phyloP scores from a whole-genome alignment of 2,329 filamentous ascomycete genomes.

The Aspergillus phoenicis region DNA sequence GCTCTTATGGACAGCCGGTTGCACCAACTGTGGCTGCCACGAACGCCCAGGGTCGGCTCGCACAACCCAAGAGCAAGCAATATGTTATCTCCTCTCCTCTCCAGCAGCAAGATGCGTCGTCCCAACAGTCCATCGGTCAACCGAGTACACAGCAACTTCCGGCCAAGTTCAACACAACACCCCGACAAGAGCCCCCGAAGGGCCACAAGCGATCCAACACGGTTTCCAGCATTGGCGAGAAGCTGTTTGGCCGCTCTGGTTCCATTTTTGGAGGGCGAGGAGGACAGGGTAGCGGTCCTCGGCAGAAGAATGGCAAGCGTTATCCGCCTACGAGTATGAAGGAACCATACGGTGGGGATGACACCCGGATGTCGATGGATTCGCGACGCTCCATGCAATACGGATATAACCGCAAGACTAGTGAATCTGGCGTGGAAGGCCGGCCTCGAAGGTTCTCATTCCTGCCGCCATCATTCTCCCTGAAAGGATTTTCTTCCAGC shows the following conservation, averaged over 20 bases:
- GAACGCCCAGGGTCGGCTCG: constrained; percentile 85
- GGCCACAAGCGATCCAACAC: constrained; percentile 71
- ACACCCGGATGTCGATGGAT: constrained; percentile 68
- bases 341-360: constrained; percentile 64
- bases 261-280: constrained; percentile 71
- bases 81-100: constrained; percentile 73
- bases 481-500: constrained; percentile 65
- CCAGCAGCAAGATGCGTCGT: constrained; percentile 58
- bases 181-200: constrained; percentile 50
- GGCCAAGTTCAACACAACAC: constrained; percentile 60
- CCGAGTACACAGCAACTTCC: constrained; percentile 62
- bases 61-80: constrained; percentile 72
- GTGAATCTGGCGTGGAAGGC: constrained; percentile 63
- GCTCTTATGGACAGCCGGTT: constrained; percentile 84
- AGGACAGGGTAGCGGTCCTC: constrained; percentile 37
- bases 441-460: constrained; percentile 72
- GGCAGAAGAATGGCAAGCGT: constrained; percentile 60
- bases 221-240: constrained; percentile 79
- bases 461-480: constrained; percentile 64
- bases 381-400: constrained; percentile 73
- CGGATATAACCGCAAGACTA: constrained; percentile 69
- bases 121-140: constrained; percentile 59
- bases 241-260: constrained; percentile 79
- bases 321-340: constrained; percentile 94
- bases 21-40: constrained; percentile 85